Conservation (phyloP, 495 filamentous ascomycete genomes). For the Trichoderma virens region DNA sequence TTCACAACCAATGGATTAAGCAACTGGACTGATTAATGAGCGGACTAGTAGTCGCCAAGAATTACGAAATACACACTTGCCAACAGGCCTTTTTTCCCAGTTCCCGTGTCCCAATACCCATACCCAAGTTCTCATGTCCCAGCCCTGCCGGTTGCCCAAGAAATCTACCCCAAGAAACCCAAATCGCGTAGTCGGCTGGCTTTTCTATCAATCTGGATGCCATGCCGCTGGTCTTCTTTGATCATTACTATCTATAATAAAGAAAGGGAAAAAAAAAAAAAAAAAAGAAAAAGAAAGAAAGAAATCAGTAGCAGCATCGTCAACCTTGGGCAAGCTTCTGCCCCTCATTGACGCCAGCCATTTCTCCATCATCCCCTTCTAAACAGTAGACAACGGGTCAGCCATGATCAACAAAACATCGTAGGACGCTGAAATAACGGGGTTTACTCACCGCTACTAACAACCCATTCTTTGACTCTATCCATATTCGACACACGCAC, state of each 20-base stretch:
- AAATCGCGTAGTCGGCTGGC: no score
- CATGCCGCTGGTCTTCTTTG: no score
- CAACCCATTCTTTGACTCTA: not conserved
- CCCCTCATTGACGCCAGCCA: not conserved
- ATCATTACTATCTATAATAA: no score
- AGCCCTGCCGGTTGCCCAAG: no score
- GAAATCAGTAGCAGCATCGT: not conserved
- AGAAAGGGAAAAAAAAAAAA: no score
- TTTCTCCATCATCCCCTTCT: not conserved
- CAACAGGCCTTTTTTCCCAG: not conserved
- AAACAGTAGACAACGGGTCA: not conserved
- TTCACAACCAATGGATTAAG: not conserved
- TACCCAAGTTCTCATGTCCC: no score
- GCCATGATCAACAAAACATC: not conserved
- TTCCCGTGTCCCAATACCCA: no score
- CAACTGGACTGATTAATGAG: not conserved
- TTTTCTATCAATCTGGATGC: no score
- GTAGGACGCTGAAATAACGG: not conserved
- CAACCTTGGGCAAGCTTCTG: not conserved
- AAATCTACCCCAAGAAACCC: no score
- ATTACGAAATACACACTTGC: not conserved
- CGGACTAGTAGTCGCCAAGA: not conserved
- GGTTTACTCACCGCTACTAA: not conserved
- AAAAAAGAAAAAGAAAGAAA: no score
- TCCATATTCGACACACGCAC: not conserved